Conservation (phyloP, 352 stramenopile species). For the Pythium biforme region DNA sequence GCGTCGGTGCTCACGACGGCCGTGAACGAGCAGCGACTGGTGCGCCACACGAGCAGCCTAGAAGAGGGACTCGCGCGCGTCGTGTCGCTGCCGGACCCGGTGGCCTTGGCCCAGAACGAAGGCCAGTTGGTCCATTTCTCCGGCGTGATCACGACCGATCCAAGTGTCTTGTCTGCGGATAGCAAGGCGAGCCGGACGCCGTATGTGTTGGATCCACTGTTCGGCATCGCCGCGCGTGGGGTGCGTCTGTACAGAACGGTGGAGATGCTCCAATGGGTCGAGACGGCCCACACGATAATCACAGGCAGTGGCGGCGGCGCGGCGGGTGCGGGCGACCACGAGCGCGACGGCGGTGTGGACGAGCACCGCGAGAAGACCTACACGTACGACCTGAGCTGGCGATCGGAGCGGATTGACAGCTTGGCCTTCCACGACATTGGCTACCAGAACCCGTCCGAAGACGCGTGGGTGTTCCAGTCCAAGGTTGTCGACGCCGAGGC, state of each 20-base stretch:
- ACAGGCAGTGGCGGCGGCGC: slow-evolving; percentile 26
- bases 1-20: slow-evolving; percentile 46
- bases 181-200: slow-evolving; percentile 26
- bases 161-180: slow-evolving; percentile 16
- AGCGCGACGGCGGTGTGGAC: slow-evolving; percentile 39
- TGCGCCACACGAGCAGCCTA: slow-evolving; percentile 44
- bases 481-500: slow-evolving; percentile 29
- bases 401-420: slow-evolving; percentile 49
- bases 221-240: slow-evolving; percentile 65
- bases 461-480: slow-evolving; percentile 54
- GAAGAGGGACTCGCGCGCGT: slow-evolving; percentile 44
- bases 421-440: slow-evolving; percentile 53
- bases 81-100: slow-evolving; percentile 22
- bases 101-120: slow-evolving; percentile 19
- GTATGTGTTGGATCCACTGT: slow-evolving; percentile 56
- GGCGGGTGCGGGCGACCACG: slow-evolving; percentile 27
- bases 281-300: slow-evolving; percentile 61
- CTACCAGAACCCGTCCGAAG: slow-evolving; percentile 57
- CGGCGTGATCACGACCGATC: slow-evolving; percentile 41
- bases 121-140: slow-evolving; percentile 31
- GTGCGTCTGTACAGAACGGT: slow-evolving; percentile 61
- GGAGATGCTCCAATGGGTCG: slow-evolving; percentile 85
- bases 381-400: slow-evolving; percentile 71
- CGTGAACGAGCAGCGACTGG: slow-evolving; percentile 53
- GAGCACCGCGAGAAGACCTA: slow-evolving; percentile 65